Conservation (phyloP, 139 green algal genomes). For the Picochlorum sp. region DNA sequence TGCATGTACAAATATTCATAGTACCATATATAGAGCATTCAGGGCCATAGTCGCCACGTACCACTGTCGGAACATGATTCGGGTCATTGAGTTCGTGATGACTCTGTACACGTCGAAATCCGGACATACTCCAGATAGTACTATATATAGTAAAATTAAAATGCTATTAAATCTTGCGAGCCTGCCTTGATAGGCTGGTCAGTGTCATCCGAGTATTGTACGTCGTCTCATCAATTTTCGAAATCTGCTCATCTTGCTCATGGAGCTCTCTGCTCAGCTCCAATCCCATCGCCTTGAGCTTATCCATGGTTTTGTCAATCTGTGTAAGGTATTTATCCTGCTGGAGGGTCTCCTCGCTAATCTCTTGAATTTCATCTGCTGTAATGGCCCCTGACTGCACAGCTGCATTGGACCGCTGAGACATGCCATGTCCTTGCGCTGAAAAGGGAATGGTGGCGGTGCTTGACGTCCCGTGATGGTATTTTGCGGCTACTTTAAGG, state of each 20-base stretch:
- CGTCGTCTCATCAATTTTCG: background rate
- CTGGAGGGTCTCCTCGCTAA: slow-evolving; percentile 7
- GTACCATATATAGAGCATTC: background rate
- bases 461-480: background rate
- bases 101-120: background rate
- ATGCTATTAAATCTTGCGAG: background rate
- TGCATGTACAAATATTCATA: background rate
- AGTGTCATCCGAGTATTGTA: background rate
- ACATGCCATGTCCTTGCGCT: background rate
- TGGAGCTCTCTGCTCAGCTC: background rate
- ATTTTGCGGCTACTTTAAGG: background rate
- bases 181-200: background rate
- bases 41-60: background rate
- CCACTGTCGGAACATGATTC: slow-evolving; percentile 2
- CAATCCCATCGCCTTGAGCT: slow-evolving; percentile 2
- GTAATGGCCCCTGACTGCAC: slow-evolving; percentile 5
- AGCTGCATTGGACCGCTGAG: slow-evolving; percentile 2
- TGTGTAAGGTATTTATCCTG: slow-evolving; percentile 8
- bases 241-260: background rate
- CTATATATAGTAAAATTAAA: background rate
- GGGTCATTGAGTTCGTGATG: background rate
- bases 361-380: slow-evolving; percentile 10
- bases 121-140: background rate
- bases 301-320: slow-evolving; percentile 2
- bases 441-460: background rate